phyloP scores from a whole-genome alignment of 352 stramenopile genomes.

The Pythium plurisporium region DNA sequence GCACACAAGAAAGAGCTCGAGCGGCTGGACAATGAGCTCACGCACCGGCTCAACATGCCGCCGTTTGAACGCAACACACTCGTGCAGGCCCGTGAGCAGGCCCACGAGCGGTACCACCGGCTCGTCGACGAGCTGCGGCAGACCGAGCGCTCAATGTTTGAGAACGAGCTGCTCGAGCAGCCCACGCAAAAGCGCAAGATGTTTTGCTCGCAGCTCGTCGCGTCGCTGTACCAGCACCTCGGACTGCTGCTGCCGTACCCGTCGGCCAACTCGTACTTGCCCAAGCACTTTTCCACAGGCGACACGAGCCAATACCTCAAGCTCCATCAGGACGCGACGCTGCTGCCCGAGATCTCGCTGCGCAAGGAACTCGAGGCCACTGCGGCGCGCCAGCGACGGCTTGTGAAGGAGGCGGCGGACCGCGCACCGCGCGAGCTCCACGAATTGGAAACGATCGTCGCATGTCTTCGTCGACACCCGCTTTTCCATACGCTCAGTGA shows the following conservation, averaged over 20 bases:
- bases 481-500: constrained; percentile 80
- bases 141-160: constrained; percentile 74
- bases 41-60: constrained; percentile 63
- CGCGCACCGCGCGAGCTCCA: constrained; percentile 27
- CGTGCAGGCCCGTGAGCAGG: constrained; percentile 36
- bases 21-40: constrained; percentile 55
- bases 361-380: constrained; percentile 33
- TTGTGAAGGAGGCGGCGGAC: constrained; percentile 28
- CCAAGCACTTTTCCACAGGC: constrained; percentile 75
- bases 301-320: constrained; percentile 65
- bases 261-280: constrained; percentile 80
- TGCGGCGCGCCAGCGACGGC: constrained; percentile 24
- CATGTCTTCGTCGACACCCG: constrained; percentile 67
- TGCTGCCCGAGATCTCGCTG: constrained; percentile 70
- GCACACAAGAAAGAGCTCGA: constrained; percentile 59
- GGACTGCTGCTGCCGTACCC: constrained; percentile 75
- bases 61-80: constrained; percentile 74
- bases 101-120: constrained; percentile 51
- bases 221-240: constrained; percentile 75
- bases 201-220: constrained; percentile 83
- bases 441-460: constrained; percentile 51
- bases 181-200: constrained; percentile 44
- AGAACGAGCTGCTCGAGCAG: constrained; percentile 62
- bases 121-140: constrained; percentile 52
- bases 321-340: constrained; percentile 65